A percentile compares a stretch with the other conserved stretches of the same genome.
phyloP scores from a whole-genome alignment of 73 alveolate species.

The Tetrahymena elliotti region DNA sequence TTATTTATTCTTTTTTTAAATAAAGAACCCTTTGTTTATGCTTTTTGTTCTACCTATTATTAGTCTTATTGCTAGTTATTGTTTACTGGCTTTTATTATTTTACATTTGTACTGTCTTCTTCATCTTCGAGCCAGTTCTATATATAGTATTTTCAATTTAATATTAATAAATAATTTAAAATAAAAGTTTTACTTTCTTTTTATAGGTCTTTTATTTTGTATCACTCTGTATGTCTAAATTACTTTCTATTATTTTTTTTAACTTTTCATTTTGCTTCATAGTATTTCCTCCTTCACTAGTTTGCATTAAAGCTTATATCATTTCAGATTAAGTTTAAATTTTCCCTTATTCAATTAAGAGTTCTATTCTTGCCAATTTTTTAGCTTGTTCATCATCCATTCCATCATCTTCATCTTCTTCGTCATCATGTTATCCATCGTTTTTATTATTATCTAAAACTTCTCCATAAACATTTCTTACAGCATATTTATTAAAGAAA shows the following conservation, averaged over 20 bases:
- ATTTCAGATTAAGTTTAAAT: neutral
- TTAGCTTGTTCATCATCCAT: neutral
- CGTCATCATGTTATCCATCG: neutral
- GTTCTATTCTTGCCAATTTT: neutral
- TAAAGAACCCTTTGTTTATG: neutral
- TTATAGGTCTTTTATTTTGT: neutral
- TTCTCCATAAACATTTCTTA: neutral
- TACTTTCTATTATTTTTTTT: neutral
- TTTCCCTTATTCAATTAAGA: neutral
- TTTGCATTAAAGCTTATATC: neutral
- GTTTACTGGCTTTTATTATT: neutral
- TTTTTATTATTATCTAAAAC: neutral
- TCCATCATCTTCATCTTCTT: neutral
- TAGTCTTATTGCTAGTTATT: neutral
- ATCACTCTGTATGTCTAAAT: neutral
- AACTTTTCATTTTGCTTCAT: neutral
- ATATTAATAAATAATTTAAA: neutral
- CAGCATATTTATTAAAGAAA: neutral
- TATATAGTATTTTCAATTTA: neutral
- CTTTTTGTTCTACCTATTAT: neutral
- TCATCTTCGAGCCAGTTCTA: neutral
- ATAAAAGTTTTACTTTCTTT: neutral
- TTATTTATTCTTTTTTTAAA: neutral
- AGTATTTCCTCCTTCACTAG: neutral
- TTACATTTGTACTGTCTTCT: neutral